Base-by-base conservation (phyloP, 495 filamentous ascomycete species). In the Podospora comata region DNA sequence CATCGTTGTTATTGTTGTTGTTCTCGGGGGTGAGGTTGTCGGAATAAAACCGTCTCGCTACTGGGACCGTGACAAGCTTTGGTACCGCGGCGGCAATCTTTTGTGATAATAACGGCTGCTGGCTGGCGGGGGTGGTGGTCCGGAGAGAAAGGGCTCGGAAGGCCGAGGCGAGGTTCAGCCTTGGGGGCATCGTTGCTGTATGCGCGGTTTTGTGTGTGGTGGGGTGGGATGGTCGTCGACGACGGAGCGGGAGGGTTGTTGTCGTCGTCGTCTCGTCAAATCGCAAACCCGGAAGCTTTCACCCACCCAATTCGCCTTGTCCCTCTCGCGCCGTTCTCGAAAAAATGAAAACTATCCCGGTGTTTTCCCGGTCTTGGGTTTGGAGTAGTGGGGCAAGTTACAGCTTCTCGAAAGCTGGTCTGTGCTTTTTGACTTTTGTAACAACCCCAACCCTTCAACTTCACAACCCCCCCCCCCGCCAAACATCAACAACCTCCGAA, bases 141-240 rank as follows among this genome's bases (percentile, higher is more conserved):
- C 39, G 39, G 39, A 48, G 39, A 11, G 39, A 77, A 32, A 86
- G 79, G 53, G 78, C 77, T 58, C 83, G 79, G 72, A 80, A 75
- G 55, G 75, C 77, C 39, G 79, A 68, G 75, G 76, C 77, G 16
- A 63, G 66, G 64, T 79, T 83, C 72, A 85, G 73, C 74, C 81
- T 78, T 70, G 84, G 81, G 71, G 83, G 79, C 85, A 87, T 87
- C 65, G 70, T 71, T 32, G 30, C 30, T 32, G 30, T 30, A 16
- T 58, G 53, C 54, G 60, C 53, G 66, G 23, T 66, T 53, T 64
- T 3, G 60, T 58, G 60, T 60, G 60, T 16, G 64, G 65, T 60
- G 27, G 26, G 70, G 39, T 65, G 62, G 23, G 56, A 19, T 19
- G 23, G 11, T 27, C 34, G 26, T 19, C 60, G 60, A 61, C 26